phyloP scores from a whole-genome alignment of 73 alveolate genomes.

The Urostyla sp. region DNA sequence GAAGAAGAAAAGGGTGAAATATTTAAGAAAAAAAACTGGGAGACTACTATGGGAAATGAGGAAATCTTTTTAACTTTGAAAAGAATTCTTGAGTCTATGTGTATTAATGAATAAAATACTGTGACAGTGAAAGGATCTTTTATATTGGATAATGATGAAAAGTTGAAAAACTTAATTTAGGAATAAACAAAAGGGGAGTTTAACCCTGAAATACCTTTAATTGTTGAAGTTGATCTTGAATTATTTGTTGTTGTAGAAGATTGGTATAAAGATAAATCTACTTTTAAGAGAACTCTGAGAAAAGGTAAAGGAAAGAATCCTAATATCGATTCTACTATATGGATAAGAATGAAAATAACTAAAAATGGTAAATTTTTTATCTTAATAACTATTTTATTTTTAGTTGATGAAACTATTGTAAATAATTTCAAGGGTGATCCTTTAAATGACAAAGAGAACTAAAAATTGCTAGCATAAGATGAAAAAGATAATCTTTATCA shows the following conservation, averaged over 20 bases:
- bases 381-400: too few relatives aligned
- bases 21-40: conserved; percentile 1
- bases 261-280: conserved; percentile 56
- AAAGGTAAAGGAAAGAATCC: conserved; percentile 65
- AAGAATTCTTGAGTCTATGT: conserved; percentile 42
- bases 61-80: conserved; percentile 11
- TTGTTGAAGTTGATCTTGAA: conserved; percentile 28
- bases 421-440: conserved; percentile 55
- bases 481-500: background rate
- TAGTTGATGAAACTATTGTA: conserved; percentile 19
- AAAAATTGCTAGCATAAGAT: background rate
- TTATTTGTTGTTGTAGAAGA: conserved; percentile 34
- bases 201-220: background rate
- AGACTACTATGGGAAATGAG: conserved; percentile 27
- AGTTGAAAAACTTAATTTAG: background rate
- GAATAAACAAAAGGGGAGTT: background rate
- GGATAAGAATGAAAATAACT: conserved; percentile 54
- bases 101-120: conserved; percentile 26
- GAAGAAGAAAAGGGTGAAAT: background rate
- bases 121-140: background rate
- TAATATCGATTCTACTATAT: conserved; percentile 53
- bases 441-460: background rate
- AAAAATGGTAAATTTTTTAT: conserved; percentile 65
- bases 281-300: conserved; percentile 44
- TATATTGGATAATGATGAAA: conserved; percentile 29